These are phyloP conservation scores for Skeletonema potamos DNA, from an alignment of 108 stramenopile genomes.

Conservation along the genomic window DNA sequence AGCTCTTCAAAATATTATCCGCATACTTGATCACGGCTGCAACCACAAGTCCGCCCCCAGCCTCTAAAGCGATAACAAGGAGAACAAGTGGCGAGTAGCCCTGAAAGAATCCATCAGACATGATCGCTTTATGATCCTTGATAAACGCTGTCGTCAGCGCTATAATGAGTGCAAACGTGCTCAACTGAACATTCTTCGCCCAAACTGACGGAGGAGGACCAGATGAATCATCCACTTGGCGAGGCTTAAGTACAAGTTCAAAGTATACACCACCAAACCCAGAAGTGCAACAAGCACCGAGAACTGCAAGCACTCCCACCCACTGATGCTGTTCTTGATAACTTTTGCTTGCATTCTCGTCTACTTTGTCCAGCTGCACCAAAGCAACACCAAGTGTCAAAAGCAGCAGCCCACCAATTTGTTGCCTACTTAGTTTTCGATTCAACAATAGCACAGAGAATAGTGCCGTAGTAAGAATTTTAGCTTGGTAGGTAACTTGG, in stretches of 20 bases:
- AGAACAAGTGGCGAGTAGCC: conserved; percentile 89
- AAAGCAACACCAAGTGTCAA: conserved; percentile 93
- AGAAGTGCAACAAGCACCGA: conserved; percentile 91
- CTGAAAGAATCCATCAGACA: conserved; percentile 81
- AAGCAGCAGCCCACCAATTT: conserved; percentile 73
- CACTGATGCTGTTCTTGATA: conserved; percentile 60
- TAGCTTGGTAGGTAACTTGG: conserved; percentile 97
- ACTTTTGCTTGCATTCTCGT: conserved; percentile 28
- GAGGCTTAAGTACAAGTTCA: conserved; percentile 93
- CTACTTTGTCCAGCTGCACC: conserved; percentile 67
- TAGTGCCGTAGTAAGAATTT: conserved; percentile 96
- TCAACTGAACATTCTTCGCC: conserved; percentile 98
- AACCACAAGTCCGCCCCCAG: conserved; percentile 77
- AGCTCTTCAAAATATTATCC: conserved; percentile 85
- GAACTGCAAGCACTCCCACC: conserved; percentile 90
- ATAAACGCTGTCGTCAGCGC: conserved; percentile 73
- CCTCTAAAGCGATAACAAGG: conserved; percentile 86
- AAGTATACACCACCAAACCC: conserved; percentile 97
- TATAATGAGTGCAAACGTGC: conserved; percentile 80
- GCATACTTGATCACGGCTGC: conserved; percentile 86
- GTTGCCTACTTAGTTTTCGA: conserved; percentile 66
- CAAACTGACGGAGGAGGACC: conserved; percentile 72
- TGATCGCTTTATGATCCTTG: conserved; percentile 71
- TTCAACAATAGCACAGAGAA: conserved; percentile 91
- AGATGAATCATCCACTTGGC: conserved; percentile 51